A percentile compares a stretch with the other conserved stretches of the same genome.
Conservation (phyloP, 345 rosid species). For the Eucalyptus marginata region DNA sequence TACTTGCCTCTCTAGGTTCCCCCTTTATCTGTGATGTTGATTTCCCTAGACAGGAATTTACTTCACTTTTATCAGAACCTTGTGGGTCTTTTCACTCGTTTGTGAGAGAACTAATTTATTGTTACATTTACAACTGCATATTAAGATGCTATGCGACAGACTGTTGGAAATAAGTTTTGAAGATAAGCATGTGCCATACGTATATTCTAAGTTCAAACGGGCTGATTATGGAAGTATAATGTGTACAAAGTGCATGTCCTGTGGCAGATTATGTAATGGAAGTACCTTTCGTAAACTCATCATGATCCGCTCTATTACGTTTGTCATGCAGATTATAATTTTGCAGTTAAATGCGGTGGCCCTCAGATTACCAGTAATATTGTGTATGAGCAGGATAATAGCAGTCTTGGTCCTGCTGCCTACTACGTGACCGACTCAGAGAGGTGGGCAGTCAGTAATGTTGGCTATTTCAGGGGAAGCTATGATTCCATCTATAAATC, state of each 20-base stretch:
- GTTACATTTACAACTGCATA: too few species aligned
- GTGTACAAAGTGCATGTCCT: background rate
- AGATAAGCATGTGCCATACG: background rate
- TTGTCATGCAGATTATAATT: constrained; percentile 29
- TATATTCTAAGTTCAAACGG: background rate
- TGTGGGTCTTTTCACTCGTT: too few species aligned
- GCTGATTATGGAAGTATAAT: background rate
- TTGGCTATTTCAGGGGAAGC: constrained; percentile 13
- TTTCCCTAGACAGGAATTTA: too few species aligned
- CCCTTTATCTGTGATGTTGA: too few species aligned
- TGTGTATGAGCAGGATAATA: constrained; percentile 33
- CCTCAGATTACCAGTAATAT: constrained; percentile 14
- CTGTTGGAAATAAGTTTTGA: background rate
- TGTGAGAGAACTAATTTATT: too few species aligned
- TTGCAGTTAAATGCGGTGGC: constrained; percentile 60
- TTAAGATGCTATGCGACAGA: too few species aligned
- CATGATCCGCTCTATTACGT: background rate
- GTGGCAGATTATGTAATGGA: background rate
- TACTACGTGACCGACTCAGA: constrained; percentile 22
- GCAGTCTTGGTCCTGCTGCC: constrained; percentile 42
- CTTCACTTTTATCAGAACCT: too few species aligned
- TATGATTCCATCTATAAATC: background rate
- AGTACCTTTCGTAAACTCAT: background rate
- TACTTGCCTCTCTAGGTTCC: too few species aligned
- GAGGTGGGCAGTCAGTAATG: constrained; percentile 41